phyloP scores from a whole-genome alignment of 306 rosid genomes.

The Quercus wislizeni region DNA sequence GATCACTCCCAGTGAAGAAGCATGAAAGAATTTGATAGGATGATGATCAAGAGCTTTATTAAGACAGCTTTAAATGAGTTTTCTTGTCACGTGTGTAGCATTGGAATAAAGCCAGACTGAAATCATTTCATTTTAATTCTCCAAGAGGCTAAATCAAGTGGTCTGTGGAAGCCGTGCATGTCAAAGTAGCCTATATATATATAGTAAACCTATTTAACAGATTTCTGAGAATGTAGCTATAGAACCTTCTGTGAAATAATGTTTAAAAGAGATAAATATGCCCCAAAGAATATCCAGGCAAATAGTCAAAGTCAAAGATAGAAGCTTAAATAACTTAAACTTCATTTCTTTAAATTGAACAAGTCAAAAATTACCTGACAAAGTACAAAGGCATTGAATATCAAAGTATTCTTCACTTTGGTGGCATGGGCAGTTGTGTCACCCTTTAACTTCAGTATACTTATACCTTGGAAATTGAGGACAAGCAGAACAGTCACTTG shows the following conservation, averaged over 20 bases:
- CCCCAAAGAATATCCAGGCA: background rate
- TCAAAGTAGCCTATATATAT: background rate
- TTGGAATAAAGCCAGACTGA: background rate
- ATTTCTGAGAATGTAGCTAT: background rate
- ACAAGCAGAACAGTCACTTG: conserved; percentile 77
- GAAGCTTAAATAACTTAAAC: background rate
- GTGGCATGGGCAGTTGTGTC: conserved; percentile 26
- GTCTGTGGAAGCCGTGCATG: background rate
- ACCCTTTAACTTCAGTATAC: conserved; percentile 42
- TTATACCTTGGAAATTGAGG: conserved; percentile 64
- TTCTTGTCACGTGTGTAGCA: background rate
- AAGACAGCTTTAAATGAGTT: background rate
- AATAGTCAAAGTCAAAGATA: background rate
- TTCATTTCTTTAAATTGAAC: background rate
- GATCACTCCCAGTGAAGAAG: background rate
- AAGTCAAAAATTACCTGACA: conserved; percentile 68
- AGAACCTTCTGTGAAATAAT: background rate
- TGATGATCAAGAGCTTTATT: background rate
- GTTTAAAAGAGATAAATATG: background rate
- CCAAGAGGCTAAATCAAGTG: background rate
- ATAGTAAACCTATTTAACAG: background rate
- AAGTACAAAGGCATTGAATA: conserved; percentile 91
- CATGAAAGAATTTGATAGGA: background rate
- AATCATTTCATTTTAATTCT: background rate
- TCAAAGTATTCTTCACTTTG: conserved; percentile 78